These are phyloP conservation scores for Stenogyne calaminthoides DNA, from an alignment of 305 asterid genomes.

Conservation along the genomic window DNA sequence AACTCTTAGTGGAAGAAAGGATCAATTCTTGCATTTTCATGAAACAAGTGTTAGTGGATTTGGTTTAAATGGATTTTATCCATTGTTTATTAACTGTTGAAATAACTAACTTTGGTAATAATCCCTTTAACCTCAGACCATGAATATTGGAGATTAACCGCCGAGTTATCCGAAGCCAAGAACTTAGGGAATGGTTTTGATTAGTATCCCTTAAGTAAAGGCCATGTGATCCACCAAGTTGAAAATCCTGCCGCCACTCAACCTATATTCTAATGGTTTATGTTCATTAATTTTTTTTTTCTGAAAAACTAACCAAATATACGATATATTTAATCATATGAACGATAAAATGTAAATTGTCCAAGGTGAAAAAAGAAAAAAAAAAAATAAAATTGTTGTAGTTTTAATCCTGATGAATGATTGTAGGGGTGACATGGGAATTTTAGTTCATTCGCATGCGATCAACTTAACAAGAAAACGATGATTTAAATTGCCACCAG, in stretches of 20 bases:
- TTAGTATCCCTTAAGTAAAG: neutral
- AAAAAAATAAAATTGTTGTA: neutral
- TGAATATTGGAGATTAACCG: constrained; percentile 40
- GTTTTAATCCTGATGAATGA: too few relatives aligned
- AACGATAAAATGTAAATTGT: neutral
- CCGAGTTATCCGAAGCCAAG: constrained; percentile 40
- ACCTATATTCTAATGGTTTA: neutral
- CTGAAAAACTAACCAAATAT: neutral
- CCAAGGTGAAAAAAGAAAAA: neutral
- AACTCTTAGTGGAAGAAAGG: constrained; percentile 8
- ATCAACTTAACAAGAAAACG: too few relatives aligned
- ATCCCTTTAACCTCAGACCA: constrained; percentile 3
- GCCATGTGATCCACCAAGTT: neutral
- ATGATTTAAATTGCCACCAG: too few relatives aligned
- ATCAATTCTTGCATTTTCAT: neutral
- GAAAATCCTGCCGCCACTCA: neutral
- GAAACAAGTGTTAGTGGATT: constrained; percentile 26
- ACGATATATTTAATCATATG: neutral
- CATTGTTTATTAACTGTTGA: constrained; percentile 43
- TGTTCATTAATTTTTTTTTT: neutral
- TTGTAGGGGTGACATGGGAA: too few relatives aligned
- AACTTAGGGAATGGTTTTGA: constrained; percentile 27
- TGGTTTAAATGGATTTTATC: constrained; percentile 30
- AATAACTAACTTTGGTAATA: constrained; percentile 30
- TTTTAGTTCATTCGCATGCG: too few relatives aligned